Conservation (phyloP, 2,329 filamentous ascomycete genomes). For the Plenodomus lindquistii region DNA sequence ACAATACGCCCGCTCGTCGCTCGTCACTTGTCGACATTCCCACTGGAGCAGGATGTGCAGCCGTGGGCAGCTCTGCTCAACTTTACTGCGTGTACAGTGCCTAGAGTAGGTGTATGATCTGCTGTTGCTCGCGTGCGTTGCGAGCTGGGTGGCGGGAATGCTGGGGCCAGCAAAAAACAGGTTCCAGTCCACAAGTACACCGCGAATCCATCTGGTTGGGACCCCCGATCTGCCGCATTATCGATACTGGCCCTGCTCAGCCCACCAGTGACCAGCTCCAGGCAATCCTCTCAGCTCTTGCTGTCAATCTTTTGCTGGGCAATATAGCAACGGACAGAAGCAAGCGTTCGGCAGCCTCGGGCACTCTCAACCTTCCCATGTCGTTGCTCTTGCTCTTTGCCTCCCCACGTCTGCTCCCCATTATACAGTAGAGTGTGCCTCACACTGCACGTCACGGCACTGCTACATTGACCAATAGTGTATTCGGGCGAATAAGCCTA, state of each 20-base stretch:
- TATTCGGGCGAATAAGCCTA: background rate
- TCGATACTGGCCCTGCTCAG: conserved; percentile 18
- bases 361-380: too few relatives aligned
- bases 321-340: too few relatives aligned
- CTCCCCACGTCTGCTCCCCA: conserved; percentile 1
- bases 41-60: conserved; percentile 4
- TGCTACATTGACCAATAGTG: conserved; percentile 9
- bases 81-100: too few relatives aligned
- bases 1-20: background rate
- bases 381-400: conserved; percentile 1
- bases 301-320: too few relatives aligned
- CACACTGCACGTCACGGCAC: conserved; percentile 25
- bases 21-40: background rate
- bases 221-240: conserved; percentile 22
- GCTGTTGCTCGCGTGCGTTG: conserved; percentile 1
- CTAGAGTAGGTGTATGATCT: too few relatives aligned
- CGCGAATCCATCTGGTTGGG: conserved; percentile 15
- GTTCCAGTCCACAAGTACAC: background rate
- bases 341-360: too few relatives aligned
- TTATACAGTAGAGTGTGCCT: background rate
- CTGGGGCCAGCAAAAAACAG: conserved; percentile 14
- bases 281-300: background rate
- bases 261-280: too few relatives aligned
- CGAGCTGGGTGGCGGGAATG: conserved; percentile 12
- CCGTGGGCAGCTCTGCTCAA: background rate